Evolutionary conservation across 1,284 basidiomycete species (phyloP).

Genomic region (Ganoderma resinaceum): DNA sequence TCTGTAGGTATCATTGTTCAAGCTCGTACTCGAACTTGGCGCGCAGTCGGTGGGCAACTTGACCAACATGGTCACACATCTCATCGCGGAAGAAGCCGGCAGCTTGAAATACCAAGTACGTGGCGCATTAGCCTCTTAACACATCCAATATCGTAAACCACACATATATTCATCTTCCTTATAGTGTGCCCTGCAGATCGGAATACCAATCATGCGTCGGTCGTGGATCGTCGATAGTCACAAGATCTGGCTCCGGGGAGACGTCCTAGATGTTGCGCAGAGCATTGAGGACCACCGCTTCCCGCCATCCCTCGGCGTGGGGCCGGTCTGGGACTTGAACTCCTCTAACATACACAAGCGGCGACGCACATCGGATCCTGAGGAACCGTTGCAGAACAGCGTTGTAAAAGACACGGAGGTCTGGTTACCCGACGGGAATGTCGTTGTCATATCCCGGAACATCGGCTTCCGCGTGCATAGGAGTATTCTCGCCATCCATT

Average conservation of each 20-base stretch:
- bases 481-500: background rate
- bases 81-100: slow-evolving; percentile 72
- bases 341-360: background rate
- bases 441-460: slow-evolving; percentile 7
- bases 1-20: slow-evolving; percentile 67
- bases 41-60: slow-evolving; percentile 70
- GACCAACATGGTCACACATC: slow-evolving; percentile 82
- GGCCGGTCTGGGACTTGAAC: slow-evolving; percentile 23
- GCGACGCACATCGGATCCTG: background rate
- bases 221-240: slow-evolving; percentile 77
- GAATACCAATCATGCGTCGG: slow-evolving; percentile 75
- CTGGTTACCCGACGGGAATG: slow-evolving; percentile 8
- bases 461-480: slow-evolving; percentile 12
- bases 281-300: slow-evolving; percentile 63
- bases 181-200: slow-evolving; percentile 77
- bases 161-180: background rate
- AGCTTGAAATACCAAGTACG: slow-evolving; percentile 77
- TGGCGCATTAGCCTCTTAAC: background rate
- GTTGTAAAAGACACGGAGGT: background rate
- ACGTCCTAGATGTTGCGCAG: slow-evolving; percentile 73
- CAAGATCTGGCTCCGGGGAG: slow-evolving; percentile 76
- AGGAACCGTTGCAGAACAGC: background rate
- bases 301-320: slow-evolving; percentile 68
- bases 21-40: slow-evolving; percentile 78
- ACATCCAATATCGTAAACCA: slow-evolving; percentile 38